Evolutionary conservation across 129 eudicot genomes (phyloP).

Genomic region (Dittrichia graveolens): DNA sequence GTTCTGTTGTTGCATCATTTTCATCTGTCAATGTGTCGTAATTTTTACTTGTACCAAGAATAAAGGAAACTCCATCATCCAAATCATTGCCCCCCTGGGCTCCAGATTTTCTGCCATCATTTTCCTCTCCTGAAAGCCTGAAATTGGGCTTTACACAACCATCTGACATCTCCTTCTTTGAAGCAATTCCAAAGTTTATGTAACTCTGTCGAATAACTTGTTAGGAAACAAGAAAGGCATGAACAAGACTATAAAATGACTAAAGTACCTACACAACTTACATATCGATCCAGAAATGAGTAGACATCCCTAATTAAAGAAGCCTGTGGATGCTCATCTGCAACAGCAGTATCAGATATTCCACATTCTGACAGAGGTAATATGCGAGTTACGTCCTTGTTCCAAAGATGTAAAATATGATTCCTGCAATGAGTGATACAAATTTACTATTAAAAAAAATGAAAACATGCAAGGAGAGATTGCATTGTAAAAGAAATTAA

Average conservation of each 20-base stretch:
- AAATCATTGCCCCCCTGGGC: constrained; percentile 40
- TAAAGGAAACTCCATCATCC: constrained; percentile 80
- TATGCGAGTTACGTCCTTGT: constrained; percentile 80
- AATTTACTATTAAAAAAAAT: not conserved
- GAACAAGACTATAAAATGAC: not conserved
- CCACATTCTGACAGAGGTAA: constrained; percentile 87
- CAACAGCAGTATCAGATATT: constrained; percentile 52
- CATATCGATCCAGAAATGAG: constrained; percentile 81
- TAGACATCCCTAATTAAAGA: constrained; percentile 74
- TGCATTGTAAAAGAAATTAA: not conserved
- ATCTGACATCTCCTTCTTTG: constrained; percentile 55
- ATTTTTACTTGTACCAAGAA: constrained; percentile 52
- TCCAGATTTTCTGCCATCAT: constrained; percentile 45
- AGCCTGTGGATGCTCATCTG: constrained; percentile 56
- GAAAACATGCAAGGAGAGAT: too few relatives aligned
- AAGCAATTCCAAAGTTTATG: constrained; percentile 90
- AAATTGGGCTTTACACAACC: constrained; percentile 46
- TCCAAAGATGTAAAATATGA: constrained; percentile 85
- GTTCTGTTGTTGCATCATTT: constrained; percentile 18
- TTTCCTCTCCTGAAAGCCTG: constrained; percentile 52
- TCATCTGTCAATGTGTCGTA: constrained; percentile 27
- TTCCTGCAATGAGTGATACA: constrained; percentile 56
- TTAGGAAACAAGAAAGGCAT: constrained; percentile 13
- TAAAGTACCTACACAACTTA: constrained; percentile 46
- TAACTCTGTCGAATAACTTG: constrained; percentile 65